phyloP scores from a whole-genome alignment of 306 rosid genomes.

The Prunus padus region DNA sequence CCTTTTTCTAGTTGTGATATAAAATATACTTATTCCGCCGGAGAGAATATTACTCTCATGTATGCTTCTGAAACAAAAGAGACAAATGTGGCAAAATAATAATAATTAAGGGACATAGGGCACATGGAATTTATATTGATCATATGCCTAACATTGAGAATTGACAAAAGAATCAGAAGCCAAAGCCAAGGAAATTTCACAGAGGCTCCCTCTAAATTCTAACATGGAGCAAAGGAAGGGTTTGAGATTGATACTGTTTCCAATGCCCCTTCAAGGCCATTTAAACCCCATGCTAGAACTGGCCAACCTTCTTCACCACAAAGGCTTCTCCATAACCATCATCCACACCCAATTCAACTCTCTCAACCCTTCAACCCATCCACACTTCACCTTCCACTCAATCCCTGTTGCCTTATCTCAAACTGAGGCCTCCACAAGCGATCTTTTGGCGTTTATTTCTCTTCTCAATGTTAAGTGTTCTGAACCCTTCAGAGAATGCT shows the following conservation, averaged over 20 bases:
- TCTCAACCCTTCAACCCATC: conserved; percentile 14
- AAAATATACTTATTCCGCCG: too few relatives aligned
- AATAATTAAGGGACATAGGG: too few relatives aligned
- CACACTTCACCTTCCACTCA: conserved; percentile 13
- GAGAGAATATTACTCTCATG: too few relatives aligned
- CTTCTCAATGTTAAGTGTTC: conserved; percentile 16
- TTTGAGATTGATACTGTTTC: conserved; percentile 13
- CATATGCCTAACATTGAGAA: too few relatives aligned
- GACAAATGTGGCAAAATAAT: too few relatives aligned
- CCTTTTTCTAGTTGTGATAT: too few relatives aligned
- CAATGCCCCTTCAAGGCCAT: conserved; percentile 35
- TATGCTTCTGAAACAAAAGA: too few relatives aligned
- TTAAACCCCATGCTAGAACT: conserved; percentile 34
- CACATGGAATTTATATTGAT: too few relatives aligned
- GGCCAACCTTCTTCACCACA: conserved; percentile 24
- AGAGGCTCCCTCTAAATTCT: background rate
- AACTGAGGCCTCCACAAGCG: background rate
- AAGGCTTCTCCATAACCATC: conserved; percentile 33
- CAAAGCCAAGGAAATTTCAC: background rate
- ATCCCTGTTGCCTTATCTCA: conserved; percentile 11
- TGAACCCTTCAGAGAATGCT: conserved; percentile 25
- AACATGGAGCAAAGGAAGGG: conserved; percentile 10
- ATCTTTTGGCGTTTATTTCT: background rate
- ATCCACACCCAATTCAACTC: conserved; percentile 22
- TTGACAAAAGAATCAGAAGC: too few relatives aligned